phyloP scores from a whole-genome alignment of 495 filamentous ascomycete species.

The Aspergillus baeticus region DNA sequence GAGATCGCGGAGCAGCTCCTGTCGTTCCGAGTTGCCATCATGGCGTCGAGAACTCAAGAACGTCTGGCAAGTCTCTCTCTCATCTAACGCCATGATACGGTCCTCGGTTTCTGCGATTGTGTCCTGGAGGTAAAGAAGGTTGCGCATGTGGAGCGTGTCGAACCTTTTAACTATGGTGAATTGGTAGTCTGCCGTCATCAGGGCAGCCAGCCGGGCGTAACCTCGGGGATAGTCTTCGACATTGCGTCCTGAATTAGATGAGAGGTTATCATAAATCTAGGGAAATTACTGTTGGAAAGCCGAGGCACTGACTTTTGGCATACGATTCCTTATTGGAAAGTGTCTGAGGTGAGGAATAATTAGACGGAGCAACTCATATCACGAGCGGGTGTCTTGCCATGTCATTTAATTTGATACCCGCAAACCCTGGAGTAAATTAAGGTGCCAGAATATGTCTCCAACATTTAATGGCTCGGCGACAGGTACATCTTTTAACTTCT shows the following conservation, averaged over 20 bases:
- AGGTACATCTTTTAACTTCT: too few relatives aligned
- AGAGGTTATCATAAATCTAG: neutral
- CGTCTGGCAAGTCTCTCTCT: neutral
- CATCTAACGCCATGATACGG: neutral
- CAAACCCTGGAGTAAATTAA: too few relatives aligned
- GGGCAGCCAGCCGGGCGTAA: neutral
- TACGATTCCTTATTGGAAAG: too few relatives aligned
- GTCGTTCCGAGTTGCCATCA: neutral
- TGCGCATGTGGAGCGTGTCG: neutral
- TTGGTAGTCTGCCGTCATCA: neutral
- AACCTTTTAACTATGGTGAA: neutral
- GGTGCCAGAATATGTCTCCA: too few relatives aligned
- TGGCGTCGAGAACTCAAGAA: neutral
- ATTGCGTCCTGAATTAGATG: too few relatives aligned
- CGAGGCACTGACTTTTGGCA: neutral
- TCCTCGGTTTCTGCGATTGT: neutral
- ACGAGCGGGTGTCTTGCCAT: too few relatives aligned
- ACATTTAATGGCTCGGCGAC: too few relatives aligned
- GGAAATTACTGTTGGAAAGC: neutral
- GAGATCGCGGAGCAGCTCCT: neutral
- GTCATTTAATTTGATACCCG: too few relatives aligned
- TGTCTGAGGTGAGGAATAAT: too few relatives aligned
- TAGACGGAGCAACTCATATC: too few relatives aligned
- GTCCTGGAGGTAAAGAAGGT: neutral
- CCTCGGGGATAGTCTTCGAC: neutral